Base-by-base conservation (phyloP, 2,329 filamentous ascomycete species). In the Onygena corvina region DNA sequence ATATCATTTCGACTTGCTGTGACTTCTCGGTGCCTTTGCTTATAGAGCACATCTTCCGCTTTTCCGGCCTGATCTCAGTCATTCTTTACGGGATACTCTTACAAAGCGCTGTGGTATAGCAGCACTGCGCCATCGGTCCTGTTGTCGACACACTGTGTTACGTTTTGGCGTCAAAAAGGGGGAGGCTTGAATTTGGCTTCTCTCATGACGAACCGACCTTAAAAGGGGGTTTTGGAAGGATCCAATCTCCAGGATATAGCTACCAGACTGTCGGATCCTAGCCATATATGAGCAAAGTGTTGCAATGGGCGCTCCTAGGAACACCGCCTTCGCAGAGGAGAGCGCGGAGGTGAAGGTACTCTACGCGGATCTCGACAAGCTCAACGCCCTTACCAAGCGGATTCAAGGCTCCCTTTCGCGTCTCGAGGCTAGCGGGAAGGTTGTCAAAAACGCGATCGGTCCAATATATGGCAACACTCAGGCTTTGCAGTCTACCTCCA, bases 381-480 rank as follows among this genome's bases (percentile, higher is more conserved):
- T 93, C 58, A 84, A 88, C 52, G 80, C 87, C 61, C 76, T 96
- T 64, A 94, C 88, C 27, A 94, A 92, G 72, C 94, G 94, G 73
- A 95, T 98, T 50, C 85, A 94, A 67, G 83, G 85, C 23, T 94
- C 86, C 47, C 76, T 95, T 57, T 78, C 80, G 31, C 79, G 89
- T 50, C 74, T 98, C 29, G 88, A 96, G 59, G 80, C 83, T 31
- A 93, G 86, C 48, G 92, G 90, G 14, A 87, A 88, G 68, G 89
- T 84, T 52, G 88, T 96, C 16, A 83, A 87, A 60, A 86, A 94
- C 61, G 89, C 93, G 8, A 88, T 93, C 50, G 87, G 87, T 0
- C 92, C 92, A 6, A 83, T 98, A 35, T 93, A 89, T 62, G 86
- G 84, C 59, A 93, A 95, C 66, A 96, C 92, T 0, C 85, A 87